Evolutionary conservation across 2,329 filamentous ascomycete genomes (phyloP), one percentile per base, ranked within the genome.

Genomic region (Ophiostoma triangulosporum): DNA sequence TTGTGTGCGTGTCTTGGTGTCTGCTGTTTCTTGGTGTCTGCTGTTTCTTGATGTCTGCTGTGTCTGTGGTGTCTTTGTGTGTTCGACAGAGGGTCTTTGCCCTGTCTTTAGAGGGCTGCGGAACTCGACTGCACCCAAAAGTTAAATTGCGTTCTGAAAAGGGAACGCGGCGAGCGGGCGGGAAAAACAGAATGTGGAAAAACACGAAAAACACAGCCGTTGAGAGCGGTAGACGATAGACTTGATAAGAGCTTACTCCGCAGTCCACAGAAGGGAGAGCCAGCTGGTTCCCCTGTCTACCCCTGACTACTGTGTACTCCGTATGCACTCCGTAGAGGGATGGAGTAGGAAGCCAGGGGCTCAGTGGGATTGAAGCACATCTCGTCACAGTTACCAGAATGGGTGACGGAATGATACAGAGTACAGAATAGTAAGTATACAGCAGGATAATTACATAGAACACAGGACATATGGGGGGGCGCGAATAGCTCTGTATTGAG

Each of bases 291-390:
- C 40, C 46, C 46, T 48, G 27, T 31, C 29, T 33, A 48, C 46
- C 46, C 46, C 46, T 48, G 46, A 48, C 46, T 48, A 48, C 9
- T n/a, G n/a, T n/a, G n/a, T n/a, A n/a, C n/a, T n/a, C n/a, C n/a
- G n/a, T n/a, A n/a, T n/a, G n/a, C n/a, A n/a, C n/a, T n/a, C n/a
- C n/a, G n/a, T n/a, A 31, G 45, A 31, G 26, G 27, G 32, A 24
- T 48, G 46, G 27, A 31, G 9, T 48, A 48, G 32, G 46, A 29
- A 24, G 27, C 12, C 46, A 48, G 46, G 43, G 43, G 43, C 15
- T 46, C 4, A 8, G 43, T 46, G 43, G 43, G 43, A 26, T 24
- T n/a, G n/a, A n/a, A n/a, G n/a, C n/a, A n/a, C n/a, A n/a, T n/a
- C n/a, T n/a, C n/a, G n/a, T n/a, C n/a, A n/a, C n/a, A n/a, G n/a